phyloP scores from a whole-genome alignment of 495 filamentous ascomycete species.

The Talaromyces ruber region DNA sequence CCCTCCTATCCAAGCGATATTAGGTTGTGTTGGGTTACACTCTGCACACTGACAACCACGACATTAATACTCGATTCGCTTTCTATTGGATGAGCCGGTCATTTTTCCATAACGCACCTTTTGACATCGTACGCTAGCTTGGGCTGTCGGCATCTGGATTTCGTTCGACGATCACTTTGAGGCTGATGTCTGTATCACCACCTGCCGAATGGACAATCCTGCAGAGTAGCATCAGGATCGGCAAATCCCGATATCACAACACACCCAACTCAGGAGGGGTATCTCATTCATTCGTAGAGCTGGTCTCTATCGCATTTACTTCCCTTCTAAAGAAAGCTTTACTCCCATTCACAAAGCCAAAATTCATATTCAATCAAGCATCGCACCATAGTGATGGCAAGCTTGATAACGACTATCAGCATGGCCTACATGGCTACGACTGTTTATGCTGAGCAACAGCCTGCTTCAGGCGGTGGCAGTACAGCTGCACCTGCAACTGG shows the following conservation, averaged over 20 bases:
- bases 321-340: neutral
- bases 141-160: neutral
- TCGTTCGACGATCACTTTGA: neutral
- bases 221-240: neutral
- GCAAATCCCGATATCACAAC: neutral
- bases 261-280: neutral
- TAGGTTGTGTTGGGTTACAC: neutral
- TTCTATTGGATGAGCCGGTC: neutral
- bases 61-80: neutral
- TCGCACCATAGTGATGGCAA: neutral
- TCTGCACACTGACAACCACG: neutral
- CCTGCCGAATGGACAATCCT: neutral
- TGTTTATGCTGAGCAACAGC: neutral
- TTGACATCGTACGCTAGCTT: neutral
- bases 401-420: neutral
- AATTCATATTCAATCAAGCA: neutral
- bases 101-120: neutral
- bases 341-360: neutral
- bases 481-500: neutral
- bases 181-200: neutral
- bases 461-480: neutral
- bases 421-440: neutral
- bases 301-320: neutral
- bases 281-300: neutral
- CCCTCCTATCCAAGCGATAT: neutral